A percentile compares a stretch with the other conserved stretches of the same genome.
phyloP scores from a whole-genome alignment of 768 basidiomycete genomes.

The Rhodotorula diobovata region DNA sequence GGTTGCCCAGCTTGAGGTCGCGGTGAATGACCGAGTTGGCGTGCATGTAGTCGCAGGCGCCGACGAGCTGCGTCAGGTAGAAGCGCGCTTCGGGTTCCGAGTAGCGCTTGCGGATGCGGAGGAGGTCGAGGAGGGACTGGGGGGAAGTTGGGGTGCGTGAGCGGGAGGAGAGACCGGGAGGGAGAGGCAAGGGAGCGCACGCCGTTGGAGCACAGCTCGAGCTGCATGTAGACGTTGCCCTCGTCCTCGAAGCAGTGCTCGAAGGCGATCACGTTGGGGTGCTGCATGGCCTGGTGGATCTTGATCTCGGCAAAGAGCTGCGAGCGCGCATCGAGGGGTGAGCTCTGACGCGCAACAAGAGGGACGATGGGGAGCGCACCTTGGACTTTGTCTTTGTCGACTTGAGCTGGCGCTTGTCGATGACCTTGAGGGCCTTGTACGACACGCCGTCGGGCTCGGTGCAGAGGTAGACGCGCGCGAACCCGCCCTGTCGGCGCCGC shows the following conservation, averaged over 20 bases:
- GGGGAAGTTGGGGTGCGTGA: neutral
- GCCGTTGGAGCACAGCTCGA: conserved; percentile 86
- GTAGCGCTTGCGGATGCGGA: conserved; percentile 48
- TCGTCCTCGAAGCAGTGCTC: conserved; percentile 92
- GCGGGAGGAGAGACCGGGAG: neutral
- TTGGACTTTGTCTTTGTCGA: conserved; percentile 97
- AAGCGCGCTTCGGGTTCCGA: conserved; percentile 88
- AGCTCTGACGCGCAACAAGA: too few relatives aligned
- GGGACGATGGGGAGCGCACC: conserved; percentile 51
- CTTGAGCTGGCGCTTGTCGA: conserved; percentile 84
- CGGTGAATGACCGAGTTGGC: conserved; percentile 93
- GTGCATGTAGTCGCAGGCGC: conserved; percentile 97
- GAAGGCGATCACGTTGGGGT: conserved; percentile 89
- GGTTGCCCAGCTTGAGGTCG: conserved; percentile 91
- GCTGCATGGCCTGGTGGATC: conserved; percentile 82
- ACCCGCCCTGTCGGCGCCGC: conserved; percentile 62
- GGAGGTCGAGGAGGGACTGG: conserved; percentile 55
- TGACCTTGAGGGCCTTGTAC: conserved; percentile 83
- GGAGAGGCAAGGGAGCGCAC: conserved; percentile 44
- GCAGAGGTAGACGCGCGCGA: conserved; percentile 93
- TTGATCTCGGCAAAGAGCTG: conserved; percentile 98
- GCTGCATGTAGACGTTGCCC: conserved; percentile 93
- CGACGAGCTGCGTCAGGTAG: conserved; percentile 89
- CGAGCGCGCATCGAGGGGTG: neutral
- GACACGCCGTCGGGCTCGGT: conserved; percentile 59